phyloP scores from a whole-genome alignment of 805 yeast genomes.

The Wickerhamomyces alni region DNA sequence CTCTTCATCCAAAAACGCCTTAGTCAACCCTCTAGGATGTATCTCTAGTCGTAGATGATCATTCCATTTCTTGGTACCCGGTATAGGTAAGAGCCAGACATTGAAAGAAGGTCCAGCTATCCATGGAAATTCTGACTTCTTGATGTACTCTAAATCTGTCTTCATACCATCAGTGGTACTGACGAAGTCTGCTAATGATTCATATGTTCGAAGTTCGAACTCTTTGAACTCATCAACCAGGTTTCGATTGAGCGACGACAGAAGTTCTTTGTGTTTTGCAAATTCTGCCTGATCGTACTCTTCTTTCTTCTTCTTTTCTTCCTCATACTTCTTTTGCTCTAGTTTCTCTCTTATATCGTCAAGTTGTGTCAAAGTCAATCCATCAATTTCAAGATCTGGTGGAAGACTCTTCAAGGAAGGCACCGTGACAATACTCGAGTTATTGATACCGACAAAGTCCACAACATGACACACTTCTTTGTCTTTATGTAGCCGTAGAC shows the following conservation, averaged over 20 bases:
- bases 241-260: too few species aligned
- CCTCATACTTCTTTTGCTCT: conserved; percentile 12
- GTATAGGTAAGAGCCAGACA: conserved; percentile 27
- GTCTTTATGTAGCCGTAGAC: conserved; percentile 56
- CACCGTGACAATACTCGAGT: conserved; percentile 47
- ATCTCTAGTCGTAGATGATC: conserved; percentile 22
- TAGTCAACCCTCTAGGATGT: conserved; percentile 8
- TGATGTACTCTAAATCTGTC: conserved; percentile 4
- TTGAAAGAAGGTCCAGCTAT: conserved; percentile 22
- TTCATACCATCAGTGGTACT: conserved; percentile 3
- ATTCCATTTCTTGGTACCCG: conserved; percentile 9
- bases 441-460: conserved; percentile 65
- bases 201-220: conserved; percentile 26
- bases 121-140: conserved; percentile 29
- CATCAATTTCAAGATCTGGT: conserved; percentile 20
- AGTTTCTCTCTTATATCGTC: conserved; percentile 19
- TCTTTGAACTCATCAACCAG: conserved; percentile 1
- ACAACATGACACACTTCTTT: conserved; percentile 68
- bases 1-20: conserved; percentile 12
- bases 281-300: neutral
- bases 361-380: conserved; percentile 28
- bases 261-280: too few species aligned
- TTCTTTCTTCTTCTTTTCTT: conserved; percentile 4
- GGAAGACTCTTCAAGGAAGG: conserved; percentile 43
- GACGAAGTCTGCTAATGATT: conserved; percentile 31